phyloP scores from a whole-genome alignment of 1,284 basidiomycete species.

The Cutaneotrichosporon cutaneum region DNA sequence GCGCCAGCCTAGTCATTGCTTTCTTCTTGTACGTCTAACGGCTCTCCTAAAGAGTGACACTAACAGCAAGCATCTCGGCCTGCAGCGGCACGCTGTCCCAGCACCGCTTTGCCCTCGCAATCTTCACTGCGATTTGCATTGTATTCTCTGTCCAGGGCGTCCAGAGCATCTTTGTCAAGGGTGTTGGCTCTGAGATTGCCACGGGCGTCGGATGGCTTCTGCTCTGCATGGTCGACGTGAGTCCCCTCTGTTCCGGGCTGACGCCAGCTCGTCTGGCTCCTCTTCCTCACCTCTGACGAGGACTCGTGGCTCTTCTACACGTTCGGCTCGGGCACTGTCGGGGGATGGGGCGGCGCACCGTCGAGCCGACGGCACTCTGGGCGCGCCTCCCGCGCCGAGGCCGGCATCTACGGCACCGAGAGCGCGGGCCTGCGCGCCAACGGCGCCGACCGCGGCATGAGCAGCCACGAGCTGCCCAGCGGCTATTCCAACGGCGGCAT shows the following conservation, averaged over 20 bases:
- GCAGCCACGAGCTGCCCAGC: slow-evolving; percentile 29
- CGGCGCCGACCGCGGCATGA: slow-evolving; percentile 32
- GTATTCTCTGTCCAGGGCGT: slow-evolving; percentile 66
- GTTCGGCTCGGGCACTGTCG: slow-evolving; percentile 82
- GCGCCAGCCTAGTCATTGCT: slow-evolving; percentile 40
- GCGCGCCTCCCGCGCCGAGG: slow-evolving; percentile 14
- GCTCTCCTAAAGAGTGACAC: background rate
- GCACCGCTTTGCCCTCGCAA: slow-evolving; percentile 66
- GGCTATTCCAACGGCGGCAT: slow-evolving; percentile 23
- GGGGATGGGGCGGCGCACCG: slow-evolving; percentile 67
- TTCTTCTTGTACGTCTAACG: slow-evolving; percentile 42
- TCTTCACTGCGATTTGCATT: slow-evolving; percentile 80
- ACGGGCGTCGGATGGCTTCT: slow-evolving; percentile 93
- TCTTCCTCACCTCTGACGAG: slow-evolving; percentile 95
- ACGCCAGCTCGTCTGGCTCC: slow-evolving; percentile 80
- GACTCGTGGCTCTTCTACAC: slow-evolving; percentile 78
- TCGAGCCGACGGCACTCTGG: slow-evolving; percentile 11
- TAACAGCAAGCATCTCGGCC: slow-evolving; percentile 4
- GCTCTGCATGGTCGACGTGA: slow-evolving; percentile 70
- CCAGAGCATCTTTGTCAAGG: slow-evolving; percentile 14
- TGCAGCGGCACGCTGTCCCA: slow-evolving; percentile 36
- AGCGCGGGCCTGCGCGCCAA: slow-evolving; percentile 21
- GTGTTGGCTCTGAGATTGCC: slow-evolving; percentile 63
- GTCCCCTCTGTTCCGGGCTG: slow-evolving; percentile 23
- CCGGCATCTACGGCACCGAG: slow-evolving; percentile 21